Evolutionary conservation across 2,329 filamentous ascomycete species (phyloP), one percentile per base, ranked within the genome.

Genomic region (Calonectria naviculata): DNA sequence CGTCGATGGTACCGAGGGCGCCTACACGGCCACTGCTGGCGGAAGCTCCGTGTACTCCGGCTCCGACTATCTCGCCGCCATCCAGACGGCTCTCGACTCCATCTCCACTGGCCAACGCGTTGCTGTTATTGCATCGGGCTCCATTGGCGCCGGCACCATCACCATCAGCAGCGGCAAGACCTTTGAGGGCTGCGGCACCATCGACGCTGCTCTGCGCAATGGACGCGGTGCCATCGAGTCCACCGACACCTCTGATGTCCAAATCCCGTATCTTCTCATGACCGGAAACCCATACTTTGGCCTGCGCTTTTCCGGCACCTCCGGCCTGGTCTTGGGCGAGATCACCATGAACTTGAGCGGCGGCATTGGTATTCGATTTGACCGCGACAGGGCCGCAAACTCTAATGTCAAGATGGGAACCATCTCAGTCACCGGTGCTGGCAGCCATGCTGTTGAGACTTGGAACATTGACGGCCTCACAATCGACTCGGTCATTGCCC

Each of bases 271-370:
- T 75, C 84, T 91, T 7, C 87, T 79, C 66, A 87, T 91, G 87
- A 89, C 88, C 4, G 89, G 89, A 3, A 87, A 84, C 74, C 88
- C 89, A 0, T 90, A 90, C 79, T 90, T 90, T 67, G 89, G 88
- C 5, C 75, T 91, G 62, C 85, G 87, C 17, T 89, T 90, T 82
- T 89, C 84, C 34, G 89, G 89, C 13, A 87, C 85, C 0, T 80
- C 79, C 17, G 83, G 86, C 72, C 81, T 91, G 3, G 77, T 74
- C 0, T 83, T 91, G 0, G 89, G 89, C 31, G 76, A 85, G 5
- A 89, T 90, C 71, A 89, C 81, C 34, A 85, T 91, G 85, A 88
- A 89, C 75, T 84, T 91, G 17, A 86, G 82, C 72, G 85, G 85
- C 8, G 89, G 89, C 0, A 73, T 91, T 31, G 89, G 87, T 5